Conservation (phyloP, 192 early-diverging fungal genomes). For the Backusella psychrophila region DNA sequence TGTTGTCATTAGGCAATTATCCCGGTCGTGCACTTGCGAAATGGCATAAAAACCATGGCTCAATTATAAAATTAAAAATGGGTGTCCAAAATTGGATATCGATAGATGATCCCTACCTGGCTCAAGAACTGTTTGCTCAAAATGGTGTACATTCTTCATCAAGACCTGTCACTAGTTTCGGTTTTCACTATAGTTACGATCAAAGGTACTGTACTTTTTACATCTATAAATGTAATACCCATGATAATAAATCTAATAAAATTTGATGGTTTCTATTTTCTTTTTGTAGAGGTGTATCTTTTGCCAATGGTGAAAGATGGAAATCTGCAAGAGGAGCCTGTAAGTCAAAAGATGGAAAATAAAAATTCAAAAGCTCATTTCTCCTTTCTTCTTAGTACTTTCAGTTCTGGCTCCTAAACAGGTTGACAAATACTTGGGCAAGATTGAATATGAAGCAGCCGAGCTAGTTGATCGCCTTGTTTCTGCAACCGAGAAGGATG, state of each 20-base stretch:
- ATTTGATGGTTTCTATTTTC: neutral
- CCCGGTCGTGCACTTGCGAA: neutral
- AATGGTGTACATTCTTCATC: neutral
- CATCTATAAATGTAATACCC: neutral
- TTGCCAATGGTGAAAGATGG: neutral
- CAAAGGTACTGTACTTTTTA: neutral
- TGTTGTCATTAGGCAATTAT: neutral
- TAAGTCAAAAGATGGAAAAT: neutral
- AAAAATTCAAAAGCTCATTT: neutral
- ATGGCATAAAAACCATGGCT: neutral
- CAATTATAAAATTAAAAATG: conserved; percentile 7
- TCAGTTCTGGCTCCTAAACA: conserved; percentile 8
- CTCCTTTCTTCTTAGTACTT: neutral
- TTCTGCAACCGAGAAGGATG: neutral
- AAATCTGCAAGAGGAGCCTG: neutral
- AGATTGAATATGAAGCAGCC: neutral
- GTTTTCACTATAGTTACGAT: neutral
- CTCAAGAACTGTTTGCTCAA: neutral
- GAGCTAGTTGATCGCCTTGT: neutral
- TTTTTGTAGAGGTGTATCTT: neutral
- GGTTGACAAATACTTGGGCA: neutral
- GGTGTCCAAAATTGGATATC: conserved; percentile 11
- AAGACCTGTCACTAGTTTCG: neutral
- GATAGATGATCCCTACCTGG: neutral
- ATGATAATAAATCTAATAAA: neutral